These are phyloP conservation scores for Aspergillus ochraceus DNA, from an alignment of 2,329 filamentous ascomycete genomes.

Conservation along the genomic window DNA sequence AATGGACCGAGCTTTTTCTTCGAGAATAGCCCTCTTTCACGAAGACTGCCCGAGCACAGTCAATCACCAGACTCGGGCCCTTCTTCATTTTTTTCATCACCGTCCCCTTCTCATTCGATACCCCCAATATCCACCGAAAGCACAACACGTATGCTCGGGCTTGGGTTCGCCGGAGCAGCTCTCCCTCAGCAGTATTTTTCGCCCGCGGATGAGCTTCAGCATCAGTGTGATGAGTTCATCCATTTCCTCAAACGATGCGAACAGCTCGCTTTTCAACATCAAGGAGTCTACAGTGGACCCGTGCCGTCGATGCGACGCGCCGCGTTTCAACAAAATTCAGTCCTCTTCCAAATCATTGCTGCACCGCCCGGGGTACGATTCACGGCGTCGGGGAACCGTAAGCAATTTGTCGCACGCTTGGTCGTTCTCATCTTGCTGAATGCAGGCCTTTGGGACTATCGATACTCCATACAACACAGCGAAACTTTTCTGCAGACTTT, in stretches of 20 bases:
- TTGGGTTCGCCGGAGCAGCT: background rate
- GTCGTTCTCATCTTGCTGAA: slow-evolving; percentile 40
- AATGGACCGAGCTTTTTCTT: slow-evolving; percentile 37
- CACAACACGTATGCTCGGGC: background rate
- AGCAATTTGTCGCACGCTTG: slow-evolving; percentile 39
- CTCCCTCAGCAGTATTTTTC: slow-evolving; percentile 9
- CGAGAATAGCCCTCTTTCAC: slow-evolving; percentile 21
- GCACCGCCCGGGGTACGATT: slow-evolving; percentile 34
- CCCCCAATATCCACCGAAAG: background rate
- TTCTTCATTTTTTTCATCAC: background rate
- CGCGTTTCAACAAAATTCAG: slow-evolving; percentile 30
- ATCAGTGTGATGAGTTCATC: slow-evolving; percentile 41
- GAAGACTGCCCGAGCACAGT: background rate
- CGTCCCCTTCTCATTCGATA: slow-evolving; percentile 1
- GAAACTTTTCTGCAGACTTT: slow-evolving; percentile 36
- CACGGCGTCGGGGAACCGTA: slow-evolving; percentile 37
- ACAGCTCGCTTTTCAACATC: slow-evolving; percentile 34
- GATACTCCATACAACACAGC: slow-evolving; percentile 27
- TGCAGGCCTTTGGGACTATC: slow-evolving; percentile 42
- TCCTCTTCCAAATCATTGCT: slow-evolving; percentile 34
- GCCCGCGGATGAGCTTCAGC: slow-evolving; percentile 31
- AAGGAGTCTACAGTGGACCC: slow-evolving; percentile 15
- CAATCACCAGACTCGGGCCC: background rate
- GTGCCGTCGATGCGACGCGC: slow-evolving; percentile 25
- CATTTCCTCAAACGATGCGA: slow-evolving; percentile 40